Evolutionary conservation across 192 early-diverging fungal species (phyloP).

Genomic region (Rhizophagus sp.): DNA sequence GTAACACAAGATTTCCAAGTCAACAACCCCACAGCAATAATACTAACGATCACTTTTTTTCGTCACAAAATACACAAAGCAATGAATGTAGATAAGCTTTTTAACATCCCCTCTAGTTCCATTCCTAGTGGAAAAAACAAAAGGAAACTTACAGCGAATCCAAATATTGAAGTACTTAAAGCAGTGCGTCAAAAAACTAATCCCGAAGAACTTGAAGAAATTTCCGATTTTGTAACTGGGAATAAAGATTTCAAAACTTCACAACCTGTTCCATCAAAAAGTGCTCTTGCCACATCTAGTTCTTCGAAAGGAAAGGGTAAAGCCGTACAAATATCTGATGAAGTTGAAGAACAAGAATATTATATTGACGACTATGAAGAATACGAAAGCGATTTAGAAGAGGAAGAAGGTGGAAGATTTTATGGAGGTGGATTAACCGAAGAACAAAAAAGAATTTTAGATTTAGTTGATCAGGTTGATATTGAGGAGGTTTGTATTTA

Average conservation of each 20-base stretch:
- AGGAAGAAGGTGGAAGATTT: constrained; percentile 79
- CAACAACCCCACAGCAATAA: no score
- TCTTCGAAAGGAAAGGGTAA: constrained; percentile 13
- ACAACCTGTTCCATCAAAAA: not conserved
- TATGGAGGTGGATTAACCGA: constrained; percentile 82
- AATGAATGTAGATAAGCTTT: constrained; percentile 31
- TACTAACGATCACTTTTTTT: no score
- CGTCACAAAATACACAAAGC: not conserved
- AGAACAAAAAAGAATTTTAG: constrained; percentile 74
- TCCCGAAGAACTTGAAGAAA: constrained; percentile 33
- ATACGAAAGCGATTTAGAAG: constrained; percentile 44
- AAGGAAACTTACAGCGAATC: constrained; percentile 47
- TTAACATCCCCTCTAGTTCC: constrained; percentile 28
- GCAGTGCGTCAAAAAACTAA: constrained; percentile 17
- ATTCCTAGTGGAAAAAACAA: constrained; percentile 52
- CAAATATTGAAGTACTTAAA: constrained; percentile 48
- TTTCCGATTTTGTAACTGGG: constrained; percentile 4
- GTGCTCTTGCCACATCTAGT: constrained; percentile 19
- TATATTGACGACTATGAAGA: constrained; percentile 17
- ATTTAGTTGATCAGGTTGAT: constrained; percentile 84
- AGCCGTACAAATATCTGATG: constrained; percentile 33
- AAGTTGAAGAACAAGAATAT: constrained; percentile 35
- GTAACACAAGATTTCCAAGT: no score
- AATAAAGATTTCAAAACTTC: not conserved
- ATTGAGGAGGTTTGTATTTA: constrained; percentile 57